Base-by-base conservation (phyloP, 768 basidiomycete genomes). In the Boletus subcaerulescens region DNA sequence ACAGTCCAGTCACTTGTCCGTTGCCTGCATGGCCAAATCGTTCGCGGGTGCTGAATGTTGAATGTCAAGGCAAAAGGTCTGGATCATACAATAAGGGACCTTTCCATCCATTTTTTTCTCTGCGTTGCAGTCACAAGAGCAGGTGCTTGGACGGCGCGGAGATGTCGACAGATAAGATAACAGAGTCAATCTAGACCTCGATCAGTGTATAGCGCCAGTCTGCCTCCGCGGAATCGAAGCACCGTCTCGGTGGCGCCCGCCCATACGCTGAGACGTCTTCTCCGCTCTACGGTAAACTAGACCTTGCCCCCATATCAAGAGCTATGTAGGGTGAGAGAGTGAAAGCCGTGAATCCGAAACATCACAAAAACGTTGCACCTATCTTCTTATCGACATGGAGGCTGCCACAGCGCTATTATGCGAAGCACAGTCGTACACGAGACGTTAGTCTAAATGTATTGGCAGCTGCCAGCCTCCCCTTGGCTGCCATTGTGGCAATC, bases 181-280 rank as follows among this genome's bases (percentile, higher is more conserved):
- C 52, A 51, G 29, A 49, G 53, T 59, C 56, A 41, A 42, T 36
- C 48, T 54, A 49, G 38, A 31, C 50, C 45, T 59, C 46, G 57
- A 68, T 56, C 63, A 36, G 14, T 33, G 32, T 22, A 29, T 8
- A 29, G 26, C 36, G 18, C 52, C 44, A 14, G 20, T 46, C 41
- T 44, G 46, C 53, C 51, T 64, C 66, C 66, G 67, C 67, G 67
- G 67, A 58, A 56, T 58, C 52, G 22, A 53, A 51, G 36, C 48
- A 45, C 13, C 5, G 24, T 17, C 52, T 31, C 22, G 31, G 39
- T 47, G 53, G 45, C 53, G 12, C 18, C n/a, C 35, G 20, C 20
- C 24, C 46, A 42, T 56, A 43, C 45, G 35, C 41, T 50, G 26
- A 50, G 13, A 48, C 33, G 20, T 29, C 43, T 59, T 56, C 33